Base-by-base conservation (phyloP, 1,284 basidiomycete species). In the Cryptococcus amylolentus region DNA sequence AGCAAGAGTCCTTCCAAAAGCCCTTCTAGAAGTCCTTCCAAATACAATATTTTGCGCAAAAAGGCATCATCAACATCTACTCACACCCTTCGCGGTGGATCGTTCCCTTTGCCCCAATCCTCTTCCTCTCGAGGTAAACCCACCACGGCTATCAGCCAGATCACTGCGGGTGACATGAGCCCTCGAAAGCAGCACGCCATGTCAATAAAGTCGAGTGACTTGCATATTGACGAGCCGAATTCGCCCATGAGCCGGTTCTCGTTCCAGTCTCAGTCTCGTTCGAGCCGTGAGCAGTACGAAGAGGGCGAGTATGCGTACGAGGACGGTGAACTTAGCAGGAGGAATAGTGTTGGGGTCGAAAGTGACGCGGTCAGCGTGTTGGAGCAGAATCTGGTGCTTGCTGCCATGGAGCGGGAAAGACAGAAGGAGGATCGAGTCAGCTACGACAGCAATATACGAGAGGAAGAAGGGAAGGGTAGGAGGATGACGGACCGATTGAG, bases 31-130 rank as follows among this genome's bases (percentile, higher is more conserved):
- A 35, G 31, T 35, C 31, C 31, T 35, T 35, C 31, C 31, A 35
- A 35, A 10, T 4, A 35, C 8, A 63, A 60, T 37, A 38, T 56
- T 14, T 52, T 68, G 10, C 60, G 56, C 23, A 67, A 70, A 53
- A 70, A 68, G 45, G 53, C 62, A 8, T 63, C 60, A 2, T 53
- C 57, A 1, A 52, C 61, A 3, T 69, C 67, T 14, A 67, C 58
- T 4, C 54, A 67, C 37, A 71, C 69, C 6, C 58, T 71, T 26
- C 53, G 58, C 14, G 68, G 31, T 8, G 31, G 61, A 12, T 55
- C 55, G 45, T 23, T 58, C 52, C 9, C 31, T 31, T 20, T 35
- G 31, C 31, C 58, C 57, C 44, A 56, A 63, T 31, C 56, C 4
- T 49, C 64, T 10, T 49, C 58, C 3, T 49, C 57, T 7, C 23